Evolutionary conservation across 2,329 filamentous ascomycete species (phyloP).

Genomic region (Chaetomiaceae sp.): DNA sequence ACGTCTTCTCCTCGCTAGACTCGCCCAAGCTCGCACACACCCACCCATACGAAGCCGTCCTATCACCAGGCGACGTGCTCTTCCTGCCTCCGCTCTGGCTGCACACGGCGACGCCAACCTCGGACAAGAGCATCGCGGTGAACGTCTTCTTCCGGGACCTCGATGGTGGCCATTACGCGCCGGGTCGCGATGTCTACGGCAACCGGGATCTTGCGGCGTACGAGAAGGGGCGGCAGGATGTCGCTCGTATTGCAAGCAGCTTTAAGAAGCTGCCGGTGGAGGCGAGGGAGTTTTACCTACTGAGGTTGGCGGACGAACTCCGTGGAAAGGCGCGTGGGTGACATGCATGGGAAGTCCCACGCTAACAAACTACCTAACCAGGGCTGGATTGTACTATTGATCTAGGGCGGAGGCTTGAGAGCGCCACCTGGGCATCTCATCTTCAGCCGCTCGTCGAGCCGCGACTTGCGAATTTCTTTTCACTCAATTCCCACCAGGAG

Average conservation of each 20-base stretch:
- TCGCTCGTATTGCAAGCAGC: conserved; percentile 60
- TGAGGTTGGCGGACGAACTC: conserved; percentile 67
- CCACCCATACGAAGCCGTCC: conserved; percentile 61
- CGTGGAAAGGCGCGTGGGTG: conserved; percentile 19
- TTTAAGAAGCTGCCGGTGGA: conserved; percentile 63
- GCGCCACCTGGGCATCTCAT: no score
- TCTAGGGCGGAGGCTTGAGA: no score
- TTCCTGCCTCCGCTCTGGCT: conserved; percentile 82
- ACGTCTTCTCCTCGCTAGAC: conserved; percentile 56
- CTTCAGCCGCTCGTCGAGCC: no score
- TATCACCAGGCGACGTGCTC: conserved; percentile 70
- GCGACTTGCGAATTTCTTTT: no score
- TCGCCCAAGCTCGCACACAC: conserved; percentile 34
- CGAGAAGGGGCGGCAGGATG: conserved; percentile 71
- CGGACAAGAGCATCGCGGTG: conserved; percentile 67
- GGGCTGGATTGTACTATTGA: no score
- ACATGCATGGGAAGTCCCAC: no score
- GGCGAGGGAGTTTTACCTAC: conserved; percentile 69
- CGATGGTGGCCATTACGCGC: conserved; percentile 57
- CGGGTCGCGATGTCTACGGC: conserved; percentile 79
- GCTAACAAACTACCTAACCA: no score
- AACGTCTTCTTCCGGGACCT: conserved; percentile 84
- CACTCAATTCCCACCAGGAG: no score
- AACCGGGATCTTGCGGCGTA: conserved; percentile 82
- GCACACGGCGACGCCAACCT: conserved; percentile 63